phyloP scores from a whole-genome alignment of 805 yeast genomes.

The Candida dendrica region DNA sequence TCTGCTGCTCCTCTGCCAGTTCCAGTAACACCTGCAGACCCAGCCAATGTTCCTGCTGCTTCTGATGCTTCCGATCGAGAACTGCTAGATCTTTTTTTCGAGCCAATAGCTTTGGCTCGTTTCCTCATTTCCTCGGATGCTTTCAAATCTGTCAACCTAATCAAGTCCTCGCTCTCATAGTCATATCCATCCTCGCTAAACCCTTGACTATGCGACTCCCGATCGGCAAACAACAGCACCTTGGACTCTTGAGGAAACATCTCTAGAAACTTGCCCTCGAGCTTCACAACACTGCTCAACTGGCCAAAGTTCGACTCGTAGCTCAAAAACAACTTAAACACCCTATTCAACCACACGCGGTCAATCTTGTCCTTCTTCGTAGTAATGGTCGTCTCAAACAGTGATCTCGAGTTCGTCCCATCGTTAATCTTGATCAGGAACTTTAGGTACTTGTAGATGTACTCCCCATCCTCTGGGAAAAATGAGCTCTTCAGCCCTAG shows the following conservation, averaged over 20 bases:
- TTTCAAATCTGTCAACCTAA: conserved; percentile 22
- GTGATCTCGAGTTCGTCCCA: conserved; percentile 64
- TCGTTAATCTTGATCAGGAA: conserved; percentile 65
- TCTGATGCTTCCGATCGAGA: conserved; percentile 21
- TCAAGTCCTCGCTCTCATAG: conserved; percentile 13
- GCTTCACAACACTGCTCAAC: conserved; percentile 52
- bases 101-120: background rate
- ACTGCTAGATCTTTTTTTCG: conserved; percentile 1
- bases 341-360: conserved; percentile 30
- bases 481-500: conserved; percentile 57
- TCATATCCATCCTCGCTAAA: conserved; percentile 21
- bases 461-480: conserved; percentile 47
- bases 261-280: conserved; percentile 61
- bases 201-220: conserved; percentile 14
- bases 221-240: conserved; percentile 28
- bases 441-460: conserved; percentile 60
- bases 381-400: conserved; percentile 71
- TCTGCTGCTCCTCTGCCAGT: background rate
- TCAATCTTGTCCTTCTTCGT: conserved; percentile 25
- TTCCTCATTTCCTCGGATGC: conserved; percentile 1
- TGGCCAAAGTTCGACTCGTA: conserved; percentile 71
- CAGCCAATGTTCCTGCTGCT: too few relatives aligned
- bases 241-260: conserved; percentile 54
- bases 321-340: conserved; percentile 53
- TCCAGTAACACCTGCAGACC: too few relatives aligned